Conservation (phyloP, 2,329 filamentous ascomycete species). For the Meredithiella fracta region DNA sequence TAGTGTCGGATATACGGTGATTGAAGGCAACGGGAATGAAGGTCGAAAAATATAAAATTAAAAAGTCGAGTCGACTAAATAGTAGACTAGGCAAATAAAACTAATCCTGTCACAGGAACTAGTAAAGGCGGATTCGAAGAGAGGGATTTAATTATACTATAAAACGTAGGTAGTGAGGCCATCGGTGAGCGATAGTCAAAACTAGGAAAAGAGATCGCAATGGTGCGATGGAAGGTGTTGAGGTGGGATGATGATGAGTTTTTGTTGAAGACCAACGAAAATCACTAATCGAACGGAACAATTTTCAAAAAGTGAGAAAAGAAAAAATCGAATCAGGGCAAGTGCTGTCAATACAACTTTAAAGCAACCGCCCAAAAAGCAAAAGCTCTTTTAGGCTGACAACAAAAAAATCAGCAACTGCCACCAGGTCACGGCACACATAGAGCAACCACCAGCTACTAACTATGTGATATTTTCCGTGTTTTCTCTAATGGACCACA, state of each 20-base stretch:
- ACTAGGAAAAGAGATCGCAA: not conserved
- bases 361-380: too few species aligned
- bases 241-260: not conserved
- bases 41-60: too few species aligned
- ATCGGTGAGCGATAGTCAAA: not conserved
- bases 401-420: not conserved
- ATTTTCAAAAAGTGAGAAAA: not conserved
- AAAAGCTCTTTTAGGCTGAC: not conserved
- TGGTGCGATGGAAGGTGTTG: not conserved
- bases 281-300: not conserved
- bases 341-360: not conserved
- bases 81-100: not conserved
- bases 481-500: not conserved
- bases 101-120: not conserved
- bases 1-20: not conserved
- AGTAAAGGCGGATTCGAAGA: not conserved
- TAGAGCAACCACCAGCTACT: not conserved
- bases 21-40: too few species aligned
- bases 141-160: constrained; percentile 1
- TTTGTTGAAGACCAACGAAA: not conserved
- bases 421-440: not conserved
- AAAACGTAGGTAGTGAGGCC: too few species aligned
- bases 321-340: not conserved
- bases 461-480: not conserved
- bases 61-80: too few species aligned